Conservation (phyloP, 208 protist genomes). For the Leishmania gerbilli region DNA sequence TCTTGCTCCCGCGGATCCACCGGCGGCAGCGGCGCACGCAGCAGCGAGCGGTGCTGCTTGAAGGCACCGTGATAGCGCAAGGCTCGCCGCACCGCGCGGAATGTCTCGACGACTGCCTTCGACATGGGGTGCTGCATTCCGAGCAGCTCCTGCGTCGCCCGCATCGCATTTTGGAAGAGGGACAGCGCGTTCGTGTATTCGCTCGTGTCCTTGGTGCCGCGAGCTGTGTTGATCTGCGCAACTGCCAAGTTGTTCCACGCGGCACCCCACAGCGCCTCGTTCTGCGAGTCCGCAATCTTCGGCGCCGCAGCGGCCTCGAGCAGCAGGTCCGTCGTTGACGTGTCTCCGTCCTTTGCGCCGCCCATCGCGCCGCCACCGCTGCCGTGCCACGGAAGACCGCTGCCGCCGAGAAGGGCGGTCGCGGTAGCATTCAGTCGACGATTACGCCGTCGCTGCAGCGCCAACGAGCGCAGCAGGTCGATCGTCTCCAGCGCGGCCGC, state of each 20-base stretch:
- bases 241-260: slow-evolving; percentile 90
- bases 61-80: slow-evolving; percentile 70
- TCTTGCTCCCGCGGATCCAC: slow-evolving; percentile 76
- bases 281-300: slow-evolving; percentile 69
- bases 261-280: slow-evolving; percentile 82
- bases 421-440: slow-evolving; percentile 14
- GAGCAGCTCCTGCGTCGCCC: slow-evolving; percentile 77
- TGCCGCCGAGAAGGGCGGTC: slow-evolving; percentile 1
- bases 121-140: slow-evolving; percentile 84
- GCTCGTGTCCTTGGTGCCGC: slow-evolving; percentile 41
- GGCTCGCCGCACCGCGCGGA: slow-evolving; percentile 60
- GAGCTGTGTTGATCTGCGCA: slow-evolving; percentile 84
- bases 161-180: slow-evolving; percentile 88
- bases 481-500: slow-evolving; percentile 85
- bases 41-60: slow-evolving; percentile 72
- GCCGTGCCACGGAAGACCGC: not conserved
- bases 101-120: slow-evolving; percentile 63
- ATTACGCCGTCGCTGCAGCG: slow-evolving; percentile 51
- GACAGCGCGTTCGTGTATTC: slow-evolving; percentile 74
- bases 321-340: slow-evolving; percentile 25
- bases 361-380: not conserved
- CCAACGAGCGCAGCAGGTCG: slow-evolving; percentile 82
- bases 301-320: slow-evolving; percentile 45
- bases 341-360: slow-evolving; percentile 21
- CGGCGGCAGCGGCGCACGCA: slow-evolving; percentile 60